Base-by-base conservation (phyloP, 2,329 filamentous ascomycete species). In the Fusarium caatingaense region DNA sequence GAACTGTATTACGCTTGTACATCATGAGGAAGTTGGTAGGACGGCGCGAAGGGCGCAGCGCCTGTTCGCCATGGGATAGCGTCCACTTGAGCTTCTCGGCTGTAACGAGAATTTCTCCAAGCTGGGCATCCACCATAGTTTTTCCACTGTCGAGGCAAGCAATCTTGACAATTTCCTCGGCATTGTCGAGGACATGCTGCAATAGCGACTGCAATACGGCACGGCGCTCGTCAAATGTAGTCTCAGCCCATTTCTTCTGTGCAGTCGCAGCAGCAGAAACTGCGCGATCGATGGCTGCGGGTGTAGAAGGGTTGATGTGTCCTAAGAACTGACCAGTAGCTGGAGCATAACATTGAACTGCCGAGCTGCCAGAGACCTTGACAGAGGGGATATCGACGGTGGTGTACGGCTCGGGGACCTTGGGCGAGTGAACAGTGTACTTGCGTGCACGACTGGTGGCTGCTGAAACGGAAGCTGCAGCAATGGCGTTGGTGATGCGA, bases 61-160 rank as follows among this genome's bases (percentile, higher is more conserved):
- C 92, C 75, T 88, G 89, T 80, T 98, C 94, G 73, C 96, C 96
- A 80, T 99, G 93, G 69, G 90, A 85, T 68, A 98, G 91, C 5
- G 94, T 97, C 96, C 96, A 99, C 77, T 92, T 91, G 64, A 99
- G 86, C 84, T 97, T 98, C 84, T 98, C 96, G 1, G 88, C 90
- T 9, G 96, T 98, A 44, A 98, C 94, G 58, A 99, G 85, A 69
- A 98, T 94, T 85, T 99, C 96, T 55, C 96, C 96, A 59, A 99
- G 90, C 72, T 92, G 91, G 1, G 95, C 96, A 81, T 99, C 96
- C 41, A 98, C 90, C 84, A 95, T 92, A 3, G 97, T 98, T 86
- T 99, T 99, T 69, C 96, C 96, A 44, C 93, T 97, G 81, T 99
- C 96, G 37, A 97, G 86, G 76, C 93, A 97, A 51, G 94, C 95